Base-by-base conservation (phyloP, 208 protist species). In the Paratrypanosoma confusum region DNA sequence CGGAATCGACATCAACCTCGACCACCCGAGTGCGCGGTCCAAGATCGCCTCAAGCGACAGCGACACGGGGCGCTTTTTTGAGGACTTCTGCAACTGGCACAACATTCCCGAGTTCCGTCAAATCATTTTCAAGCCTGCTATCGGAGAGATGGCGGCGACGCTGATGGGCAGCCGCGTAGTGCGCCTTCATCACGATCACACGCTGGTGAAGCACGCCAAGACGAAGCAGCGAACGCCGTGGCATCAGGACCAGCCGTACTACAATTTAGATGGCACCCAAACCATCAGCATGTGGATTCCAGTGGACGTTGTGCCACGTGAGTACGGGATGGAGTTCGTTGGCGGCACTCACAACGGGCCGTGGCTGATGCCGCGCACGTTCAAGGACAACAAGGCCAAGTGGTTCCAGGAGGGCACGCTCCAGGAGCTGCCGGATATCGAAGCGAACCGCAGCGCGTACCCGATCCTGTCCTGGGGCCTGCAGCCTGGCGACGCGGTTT, bases 171-270 rank as follows among this genome's bases (percentile, higher is more conserved):
- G 57, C 42, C 32, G 38, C 50, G 53, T 38, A 11, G 38, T 58
- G 18, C 57, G 61, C 39, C 57, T 70, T 20, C 57, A 64, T 54
- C 52, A 74, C 56, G 60, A 62, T 37, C 56, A 69, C 54, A 59
- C 56, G 39, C 52, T 75, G 31, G 49, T 64, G 44, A 75, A 75
- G 50, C 51, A 69, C 37, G 41, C 56, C 27, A 69, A 62, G 51
- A 65, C 67, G 16, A 27, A 61, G 39, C 55, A 57, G 46, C 52
- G 42, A 31, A 65, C 67, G 18, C 55, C 57, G 34, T 68, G 59
- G 70, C 64, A 69, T 53, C 64, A 66, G 59, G 64, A 69, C 31
- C 61, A 50, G 23, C 70, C 64, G 4, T 69, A 66, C 51, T 78
- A 72, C 52, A 78, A 69, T 52, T 41, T 72, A 39, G 51, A 67